Base-by-base conservation (phyloP, 805 yeast species). In the Kodamaea hsintzibuensis region DNA sequence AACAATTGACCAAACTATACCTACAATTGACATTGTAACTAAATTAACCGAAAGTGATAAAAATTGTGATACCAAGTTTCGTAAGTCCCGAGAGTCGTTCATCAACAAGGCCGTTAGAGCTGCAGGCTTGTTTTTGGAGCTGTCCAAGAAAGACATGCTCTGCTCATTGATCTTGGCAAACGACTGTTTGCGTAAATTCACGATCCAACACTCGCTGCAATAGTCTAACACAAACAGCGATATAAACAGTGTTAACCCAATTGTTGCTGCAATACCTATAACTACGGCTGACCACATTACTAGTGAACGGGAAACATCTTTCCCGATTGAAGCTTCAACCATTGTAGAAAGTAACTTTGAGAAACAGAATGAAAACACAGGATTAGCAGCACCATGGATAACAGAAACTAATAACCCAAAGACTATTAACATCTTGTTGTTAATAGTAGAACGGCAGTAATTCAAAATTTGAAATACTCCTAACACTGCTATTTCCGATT, bases 51-150 rank as follows among this genome's bases (percentile, higher is more conserved):
- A 43, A 0, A 85, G 78, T 8, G 85, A 74, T 30, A 89, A 64
- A 57, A 87, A 85, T 43, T 84, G 84, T 0, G 89, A 77, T 1
- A 89, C 78, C 38, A 92, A 69, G 0, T 76, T 69, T 56, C 97
- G 77, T 55, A 89, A 69, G 61, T 91, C 96, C 60, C 97, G 83
- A 0, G 89, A 69, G 65, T 95, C 98, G 64, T 89, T 91, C 78
- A 92, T 73, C 2, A 93, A 59, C 14, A 92, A 73, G 0, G 96
- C 82, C 17, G 86, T 77, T 12, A 88, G 60, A 58, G 80, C 86
- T 37, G 83, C 80, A 1, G 84, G 74, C 40, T 70, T 73, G 53
- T 66, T 71, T 10, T 57, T 61, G 13, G 71, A 68, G 1, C 62
- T 59, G 19, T 70, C 72, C 60, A 81, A 82, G 85, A 88, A 89